Evolutionary conservation across 2,329 filamentous ascomycete species (phyloP), one percentile per base, ranked within the genome.

Genomic region (Aspergillus neotritici): DNA sequence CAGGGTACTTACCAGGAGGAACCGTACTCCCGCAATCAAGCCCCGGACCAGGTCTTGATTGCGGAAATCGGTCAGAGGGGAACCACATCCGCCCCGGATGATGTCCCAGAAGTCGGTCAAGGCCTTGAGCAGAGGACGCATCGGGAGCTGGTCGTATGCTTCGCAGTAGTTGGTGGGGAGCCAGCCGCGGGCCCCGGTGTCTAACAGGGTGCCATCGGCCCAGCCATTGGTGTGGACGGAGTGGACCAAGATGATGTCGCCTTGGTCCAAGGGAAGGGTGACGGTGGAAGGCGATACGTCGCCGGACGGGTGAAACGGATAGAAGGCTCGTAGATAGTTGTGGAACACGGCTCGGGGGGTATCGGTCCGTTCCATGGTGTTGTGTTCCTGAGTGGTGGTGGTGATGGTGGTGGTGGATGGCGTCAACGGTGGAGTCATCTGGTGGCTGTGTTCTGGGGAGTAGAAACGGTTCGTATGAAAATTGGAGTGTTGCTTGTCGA

Each of bases 151-250:
- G 53, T 96, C 87, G 64, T 96, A 98, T 8, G 87, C 79, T 63
- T 96, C 90, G 72, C 93, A 98, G 65, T 97, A 98, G 67, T 98
- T 98, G 7, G 93, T 98, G 3, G 93, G 93, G 47, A 98, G 73
- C 93, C 93, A 98, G 50, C 93, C 93, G 54, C 93, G 79, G 39
- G 86, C 85, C 17, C 91, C 91, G 3, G 89, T 87, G 16, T 84
- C 78, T 48, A 98, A 71, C 32, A 96, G 74, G 1, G 93, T 98
- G 40, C 93, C 93, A 65, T 98, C 93, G 28, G 93, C 93, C 93
- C 93, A 98, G 55, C 93, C 93, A 70, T 97, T 98, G 48, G 88
- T 93, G 67, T 98, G 93, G 53, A 97, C 87, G 4, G 93, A 96
- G 66, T 98, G 93, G 15, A 98, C 86, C 45, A 98, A 71, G 41